Conservation (phyloP, 805 yeast genomes). For the Ogataea haglerorum region DNA sequence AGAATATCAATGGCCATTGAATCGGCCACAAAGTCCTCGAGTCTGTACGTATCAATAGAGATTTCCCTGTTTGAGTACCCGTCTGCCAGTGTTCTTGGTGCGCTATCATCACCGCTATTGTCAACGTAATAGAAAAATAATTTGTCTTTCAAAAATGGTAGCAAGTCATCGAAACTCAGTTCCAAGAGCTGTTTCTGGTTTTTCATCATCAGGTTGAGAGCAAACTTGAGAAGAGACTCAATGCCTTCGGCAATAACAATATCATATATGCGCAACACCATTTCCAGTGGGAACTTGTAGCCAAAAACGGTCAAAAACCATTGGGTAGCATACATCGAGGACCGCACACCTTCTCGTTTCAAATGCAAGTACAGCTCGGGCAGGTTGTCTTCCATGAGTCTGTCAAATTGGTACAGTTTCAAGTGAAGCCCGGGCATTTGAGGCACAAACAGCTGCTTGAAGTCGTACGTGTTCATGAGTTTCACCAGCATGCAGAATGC, state of each 20-base stretch:
- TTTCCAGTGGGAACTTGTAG: slow-evolving; percentile 86
- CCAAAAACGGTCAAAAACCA: slow-evolving; percentile 97
- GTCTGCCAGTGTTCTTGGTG: slow-evolving; percentile 16
- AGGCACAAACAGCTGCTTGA: slow-evolving; percentile 74
- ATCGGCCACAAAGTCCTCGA: slow-evolving; percentile 73
- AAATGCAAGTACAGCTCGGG: slow-evolving; percentile 77
- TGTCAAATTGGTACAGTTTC: slow-evolving; percentile 83
- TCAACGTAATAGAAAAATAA: slow-evolving; percentile 68
- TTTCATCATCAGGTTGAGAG: slow-evolving; percentile 71
- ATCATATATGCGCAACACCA: slow-evolving; percentile 85
- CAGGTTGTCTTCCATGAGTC: slow-evolving; percentile 70
- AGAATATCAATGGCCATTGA: slow-evolving; percentile 70
- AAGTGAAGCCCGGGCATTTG: slow-evolving; percentile 93
- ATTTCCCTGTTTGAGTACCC: slow-evolving; percentile 18
- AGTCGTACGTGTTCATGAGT: slow-evolving; percentile 80
- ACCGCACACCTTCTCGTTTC: slow-evolving; percentile 78
- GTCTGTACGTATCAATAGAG: slow-evolving; percentile 44
- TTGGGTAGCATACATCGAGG: slow-evolving; percentile 96
- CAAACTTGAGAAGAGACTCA: slow-evolving; percentile 81
- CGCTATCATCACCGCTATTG: slow-evolving; percentile 20
- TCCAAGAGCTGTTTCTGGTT: slow-evolving; percentile 57
- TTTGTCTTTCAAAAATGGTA: slow-evolving; percentile 75
- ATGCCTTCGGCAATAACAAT: slow-evolving; percentile 86
- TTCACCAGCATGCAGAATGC: slow-evolving; percentile 78
- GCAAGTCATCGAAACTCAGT: slow-evolving; percentile 70